Evolutionary conservation across 768 basidiomycete genomes (phyloP).

Genomic region (Serendipita vermifera): DNA sequence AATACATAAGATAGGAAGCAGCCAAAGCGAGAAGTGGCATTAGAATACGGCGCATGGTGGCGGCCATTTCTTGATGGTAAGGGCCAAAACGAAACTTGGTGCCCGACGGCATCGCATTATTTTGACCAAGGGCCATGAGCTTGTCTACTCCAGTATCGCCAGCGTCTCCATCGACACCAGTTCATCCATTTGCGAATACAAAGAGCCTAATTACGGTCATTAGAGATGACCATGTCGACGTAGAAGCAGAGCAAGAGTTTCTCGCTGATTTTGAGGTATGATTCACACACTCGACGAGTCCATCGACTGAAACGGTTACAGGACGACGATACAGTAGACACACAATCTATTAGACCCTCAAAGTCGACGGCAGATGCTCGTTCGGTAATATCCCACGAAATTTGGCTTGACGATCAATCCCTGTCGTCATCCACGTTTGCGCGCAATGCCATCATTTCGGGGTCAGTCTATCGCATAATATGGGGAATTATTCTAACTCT

Average conservation of each 20-base stretch:
- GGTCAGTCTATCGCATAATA: constrained; percentile 25
- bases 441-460: neutral
- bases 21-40: neutral
- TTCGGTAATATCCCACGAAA: constrained; percentile 54
- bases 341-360: constrained; percentile 18
- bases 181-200: constrained; percentile 36
- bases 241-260: constrained; percentile 53
- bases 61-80: no score
- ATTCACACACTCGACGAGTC: constrained; percentile 8
- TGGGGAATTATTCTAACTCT: no score
- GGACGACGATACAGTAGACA: constrained; percentile 8
- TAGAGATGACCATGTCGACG: constrained; percentile 40
- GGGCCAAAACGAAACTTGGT: no score
- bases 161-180: neutral
- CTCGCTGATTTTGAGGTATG: constrained; percentile 51
- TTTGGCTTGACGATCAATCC: constrained; percentile 52
- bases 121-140: constrained; percentile 9
- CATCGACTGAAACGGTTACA: neutral
- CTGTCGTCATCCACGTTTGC: constrained; percentile 24
- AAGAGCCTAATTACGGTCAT: constrained; percentile 41
- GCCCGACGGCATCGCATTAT: no score
- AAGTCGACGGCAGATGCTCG: constrained; percentile 28
- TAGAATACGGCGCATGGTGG: no score
- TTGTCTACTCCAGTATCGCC: neutral
- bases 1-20: neutral